Evolutionary conservation across 2,329 filamentous ascomycete genomes (phyloP).

Genomic region (Huntiella moniliformis): DNA sequence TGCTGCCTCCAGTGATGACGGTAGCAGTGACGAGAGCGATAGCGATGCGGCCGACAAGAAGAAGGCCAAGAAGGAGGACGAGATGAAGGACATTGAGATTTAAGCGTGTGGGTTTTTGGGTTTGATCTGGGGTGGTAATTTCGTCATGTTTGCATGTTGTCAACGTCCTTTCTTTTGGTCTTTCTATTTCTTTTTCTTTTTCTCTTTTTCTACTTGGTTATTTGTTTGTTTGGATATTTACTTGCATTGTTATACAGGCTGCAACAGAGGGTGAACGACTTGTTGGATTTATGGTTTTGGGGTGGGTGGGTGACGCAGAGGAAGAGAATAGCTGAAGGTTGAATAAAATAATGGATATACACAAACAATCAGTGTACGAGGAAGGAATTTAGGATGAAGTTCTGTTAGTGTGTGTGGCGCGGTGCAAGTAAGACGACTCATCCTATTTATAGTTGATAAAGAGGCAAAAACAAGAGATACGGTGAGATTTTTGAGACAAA

Average conservation of each 20-base stretch:
- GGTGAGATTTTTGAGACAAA: background rate
- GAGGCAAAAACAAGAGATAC: background rate
- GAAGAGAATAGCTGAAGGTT: background rate
- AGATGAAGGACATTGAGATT: slow-evolving; percentile 45
- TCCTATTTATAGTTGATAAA: background rate
- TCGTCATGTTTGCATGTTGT: slow-evolving; percentile 4
- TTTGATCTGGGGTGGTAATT: slow-evolving; percentile 5
- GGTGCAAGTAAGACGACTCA: background rate
- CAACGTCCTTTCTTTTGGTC: slow-evolving; percentile 2
- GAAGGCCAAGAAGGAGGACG: slow-evolving; percentile 26
- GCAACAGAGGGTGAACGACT: background rate
- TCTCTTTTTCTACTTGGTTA: background rate
- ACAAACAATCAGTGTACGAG: background rate
- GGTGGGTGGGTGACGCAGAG: background rate
- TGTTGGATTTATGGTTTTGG: background rate
- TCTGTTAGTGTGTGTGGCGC: background rate
- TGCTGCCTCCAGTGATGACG: slow-evolving; percentile 3
- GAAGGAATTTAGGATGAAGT: background rate
- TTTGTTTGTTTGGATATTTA: background rate
- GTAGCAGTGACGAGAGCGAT: slow-evolving; percentile 15
- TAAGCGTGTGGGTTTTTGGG: slow-evolving; percentile 17
- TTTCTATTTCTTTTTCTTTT: background rate
- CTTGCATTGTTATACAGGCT: background rate
- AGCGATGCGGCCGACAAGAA: slow-evolving; percentile 22
- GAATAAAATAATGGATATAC: slow-evolving; percentile 7